phyloP scores from a whole-genome alignment of 164 flowering plant genomes.

The Echeveria elegans region DNA sequence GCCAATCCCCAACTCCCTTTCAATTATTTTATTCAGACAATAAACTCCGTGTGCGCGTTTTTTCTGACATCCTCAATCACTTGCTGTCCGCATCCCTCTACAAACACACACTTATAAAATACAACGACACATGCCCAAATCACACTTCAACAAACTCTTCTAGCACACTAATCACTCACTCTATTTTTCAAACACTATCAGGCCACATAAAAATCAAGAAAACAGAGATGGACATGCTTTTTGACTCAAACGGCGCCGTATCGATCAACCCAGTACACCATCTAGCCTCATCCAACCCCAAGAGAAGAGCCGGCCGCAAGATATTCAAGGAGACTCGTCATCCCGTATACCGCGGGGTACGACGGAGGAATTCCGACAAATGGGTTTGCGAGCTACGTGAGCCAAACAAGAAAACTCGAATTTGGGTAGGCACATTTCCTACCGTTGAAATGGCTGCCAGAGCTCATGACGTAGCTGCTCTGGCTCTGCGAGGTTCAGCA shows the following conservation, averaged over 20 bases:
- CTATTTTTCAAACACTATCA: not conserved
- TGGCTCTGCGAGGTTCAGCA: constrained; percentile 47
- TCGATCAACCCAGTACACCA: not conserved
- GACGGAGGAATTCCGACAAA: constrained; percentile 18
- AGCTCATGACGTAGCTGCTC: constrained; percentile 62
- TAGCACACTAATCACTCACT: not conserved
- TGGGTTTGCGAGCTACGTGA: constrained; percentile 74
- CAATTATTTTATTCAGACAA: not conserved
- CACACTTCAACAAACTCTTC: not conserved
- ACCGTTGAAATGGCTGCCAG: constrained; percentile 66
- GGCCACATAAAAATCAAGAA: not conserved
- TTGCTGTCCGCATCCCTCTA: not conserved
- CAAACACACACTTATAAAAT: not conserved
- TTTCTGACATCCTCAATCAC: constrained; percentile 1
- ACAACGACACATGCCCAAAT: not conserved
- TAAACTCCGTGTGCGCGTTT: constrained; percentile 2
- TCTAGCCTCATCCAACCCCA: constrained; percentile 13
- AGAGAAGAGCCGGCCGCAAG: constrained; percentile 13
- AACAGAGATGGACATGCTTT: not conserved
- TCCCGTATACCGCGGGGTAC: constrained; percentile 15
- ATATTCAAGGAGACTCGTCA: constrained; percentile 14
- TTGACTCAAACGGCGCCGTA: not conserved
- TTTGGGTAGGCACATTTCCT: constrained; percentile 63
- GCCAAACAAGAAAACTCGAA: constrained; percentile 52
- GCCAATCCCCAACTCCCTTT: not conserved